A percentile compares a stretch with the other conserved stretches of the same genome.
These are phyloP conservation scores for Sclerotinia trifoliorum DNA, from an alignment of 2,329 filamentous ascomycete genomes.

Conservation along the genomic window DNA sequence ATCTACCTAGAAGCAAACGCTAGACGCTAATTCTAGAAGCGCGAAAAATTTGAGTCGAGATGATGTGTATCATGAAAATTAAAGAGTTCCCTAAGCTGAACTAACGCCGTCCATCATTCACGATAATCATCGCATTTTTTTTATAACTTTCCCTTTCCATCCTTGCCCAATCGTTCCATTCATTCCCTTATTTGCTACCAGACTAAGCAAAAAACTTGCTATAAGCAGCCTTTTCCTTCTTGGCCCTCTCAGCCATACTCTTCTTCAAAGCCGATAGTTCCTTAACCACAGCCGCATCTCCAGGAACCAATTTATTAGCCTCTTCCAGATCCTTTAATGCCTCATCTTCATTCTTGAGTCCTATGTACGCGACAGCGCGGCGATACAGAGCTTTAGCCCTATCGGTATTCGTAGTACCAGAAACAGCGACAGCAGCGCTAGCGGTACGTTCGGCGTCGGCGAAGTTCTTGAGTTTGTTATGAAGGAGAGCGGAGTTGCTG, in stretches of 20 bases:
- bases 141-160: neutral
- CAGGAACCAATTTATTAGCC: conserved; percentile 72
- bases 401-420: conserved; percentile 68
- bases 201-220: conserved; percentile 74
- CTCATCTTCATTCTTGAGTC: conserved; percentile 79
- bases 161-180: neutral
- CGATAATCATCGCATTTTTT: conserved; percentile 3
- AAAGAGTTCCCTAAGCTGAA: neutral
- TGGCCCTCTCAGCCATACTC: conserved; percentile 66
- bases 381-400: conserved; percentile 88
- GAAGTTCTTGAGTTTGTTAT: conserved; percentile 75
- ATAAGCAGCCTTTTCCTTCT: conserved; percentile 90
- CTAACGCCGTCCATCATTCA: conserved; percentile 13
- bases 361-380: conserved; percentile 71
- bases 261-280: conserved; percentile 80
- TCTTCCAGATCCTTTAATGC: conserved; percentile 73
- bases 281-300: conserved; percentile 69
- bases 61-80: conserved; percentile 3
- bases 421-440: conserved; percentile 67
- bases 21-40: conserved; percentile 4
- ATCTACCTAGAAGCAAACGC: neutral
- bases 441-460: conserved; percentile 70
- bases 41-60: neutral
- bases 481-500: conserved; percentile 83
- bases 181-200: neutral